Percentiles rank a stretch among this genome's conserved stretches.
Evolutionary conservation across 495 filamentous ascomycete species (phyloP).

Genomic region (Aspergillus bertholletiae): DNA sequence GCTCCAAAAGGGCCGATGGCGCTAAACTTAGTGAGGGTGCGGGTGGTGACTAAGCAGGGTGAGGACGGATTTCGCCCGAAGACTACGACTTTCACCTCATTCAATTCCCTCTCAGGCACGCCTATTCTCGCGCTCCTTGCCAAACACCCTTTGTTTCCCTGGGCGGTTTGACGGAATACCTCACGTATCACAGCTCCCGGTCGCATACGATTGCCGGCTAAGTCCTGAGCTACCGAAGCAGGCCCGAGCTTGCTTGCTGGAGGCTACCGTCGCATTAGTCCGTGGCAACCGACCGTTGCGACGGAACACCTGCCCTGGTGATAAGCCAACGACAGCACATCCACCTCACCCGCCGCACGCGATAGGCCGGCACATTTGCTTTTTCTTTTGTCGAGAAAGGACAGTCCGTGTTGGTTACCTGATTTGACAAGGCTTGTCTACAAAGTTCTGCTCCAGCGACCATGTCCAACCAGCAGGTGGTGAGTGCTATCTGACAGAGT

Average conservation of each 20-base stretch:
- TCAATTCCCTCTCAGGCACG: constrained; percentile 32
- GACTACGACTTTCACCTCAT: constrained; percentile 40
- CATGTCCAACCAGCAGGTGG: constrained; percentile 66
- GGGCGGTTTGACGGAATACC: not conserved
- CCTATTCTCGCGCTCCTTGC: constrained; percentile 10
- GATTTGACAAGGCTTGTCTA: constrained; percentile 6
- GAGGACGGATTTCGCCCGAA: constrained; percentile 41
- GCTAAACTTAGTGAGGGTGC: constrained; percentile 9
- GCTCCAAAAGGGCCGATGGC: constrained; percentile 7
- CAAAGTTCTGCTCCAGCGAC: constrained; percentile 12
- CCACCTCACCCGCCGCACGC: not conserved
- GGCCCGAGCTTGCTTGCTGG: constrained; percentile 1
- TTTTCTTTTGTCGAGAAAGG: not conserved
- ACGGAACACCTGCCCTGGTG: constrained; percentile 10
- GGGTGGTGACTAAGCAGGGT: constrained; percentile 36
- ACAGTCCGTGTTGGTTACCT: not conserved
- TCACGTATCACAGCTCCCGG: not conserved
- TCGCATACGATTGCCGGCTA: not conserved
- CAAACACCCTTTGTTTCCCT: constrained; percentile 2
- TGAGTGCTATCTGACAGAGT: constrained; percentile 43
- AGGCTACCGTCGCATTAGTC: constrained; percentile 15
- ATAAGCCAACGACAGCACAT: constrained; percentile 9
- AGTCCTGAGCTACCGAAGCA: constrained; percentile 10
- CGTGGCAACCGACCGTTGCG: constrained; percentile 20
- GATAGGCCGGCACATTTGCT: constrained; percentile 8